Evolutionary conservation across 1,284 basidiomycete genomes (phyloP), one percentile per base, ranked within the genome.

Genomic region (Afroboletus lepidellus): DNA sequence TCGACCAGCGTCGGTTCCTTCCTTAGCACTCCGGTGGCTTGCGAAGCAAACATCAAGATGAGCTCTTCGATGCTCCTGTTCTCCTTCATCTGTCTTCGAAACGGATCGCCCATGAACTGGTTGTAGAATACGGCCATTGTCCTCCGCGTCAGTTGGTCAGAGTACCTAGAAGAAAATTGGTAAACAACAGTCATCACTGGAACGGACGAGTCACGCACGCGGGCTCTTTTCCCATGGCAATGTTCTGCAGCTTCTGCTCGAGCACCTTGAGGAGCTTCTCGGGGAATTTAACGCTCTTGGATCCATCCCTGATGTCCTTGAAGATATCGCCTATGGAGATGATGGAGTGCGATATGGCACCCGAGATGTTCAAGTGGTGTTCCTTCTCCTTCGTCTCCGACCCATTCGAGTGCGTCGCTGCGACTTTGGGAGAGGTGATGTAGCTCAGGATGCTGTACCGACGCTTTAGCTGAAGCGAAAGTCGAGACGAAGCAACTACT

Each of bases 41-140:
- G 86, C 3, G 94, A 92, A 15, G 95, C 94, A 64, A 98, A 98
- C 78, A 91, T 89, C 47, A 99, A 79, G 56, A 99, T 96, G 53
- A 99, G 84, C 59, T 98, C 94, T 72, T 99, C 97, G 48, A 98
- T 90, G 74, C 96, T 97, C 43, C 97, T 81, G 64, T 94, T 95
- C 70, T 98, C 94, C 69, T 94, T 93, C 82, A 98, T 87, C 64
- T 94, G 91, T 38, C 84, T 80, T 56, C 90, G 84, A 74, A 95
- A 95, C 29, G 76, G 79, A 45, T 91, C 87, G 54, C 92, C 85
- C 65, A 87, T 87, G 70, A 92, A 91, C 58, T 90, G 89, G 6
- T 88, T 88, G 69, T 94, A 97, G 70, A 96, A 97, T 27, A 89
- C 85, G 46, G 88, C 94, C 77, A 94, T 88, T 1, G 91, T 92